Evolutionary conservation across 2,329 filamentous ascomycete species (phyloP), one percentile per base, ranked within the genome.

Genomic region (Arachnopeziza araneosa): DNA sequence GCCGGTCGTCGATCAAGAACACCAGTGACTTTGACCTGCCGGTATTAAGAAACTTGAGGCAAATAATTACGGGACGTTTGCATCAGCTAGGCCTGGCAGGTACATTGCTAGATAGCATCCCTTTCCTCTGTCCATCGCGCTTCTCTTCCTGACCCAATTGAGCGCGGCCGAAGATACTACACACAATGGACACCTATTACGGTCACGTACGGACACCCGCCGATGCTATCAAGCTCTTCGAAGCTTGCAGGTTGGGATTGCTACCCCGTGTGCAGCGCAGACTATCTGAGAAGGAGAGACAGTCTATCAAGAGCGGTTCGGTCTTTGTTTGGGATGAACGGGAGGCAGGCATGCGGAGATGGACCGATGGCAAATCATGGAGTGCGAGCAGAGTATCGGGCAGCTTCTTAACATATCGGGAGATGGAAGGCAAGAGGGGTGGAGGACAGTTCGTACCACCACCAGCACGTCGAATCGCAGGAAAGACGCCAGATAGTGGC

Each of bases 261-360:
- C 79, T 98, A 54, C 95, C 95, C 30, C 86, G 95, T 66, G 95
- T 99, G 6, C 95, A 98, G 78, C 84, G 95, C 67, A 84, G 95
- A 69, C 96, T 99, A 72, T 98, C 95, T 2, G 95, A 99, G 76
- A 98, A 98, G 77, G 95, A 99, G 77, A 85, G 95, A 63, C 93
- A 97, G 73, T 91, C 91, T 3, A 99, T 99, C 74, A 88, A 91
- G 71, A 96, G 93, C 0, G 95, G 95, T 51, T 99, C 95, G 0
- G 93, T 99, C 2, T 99, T 98, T 71, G 95, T 99, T n/a, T 99
- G 95, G 95, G 95, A 99, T 75, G 95, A 99, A 79, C 83, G 93
- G 68, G 95, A 99, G 79, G 95, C 95, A 12, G 95, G 95, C 67
- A 99, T 99, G 95, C 84, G 95, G 71, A 83, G 95, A 75, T 99